Base-by-base conservation (phyloP, 768 basidiomycete genomes). In the Tulasnella calospora region DNA sequence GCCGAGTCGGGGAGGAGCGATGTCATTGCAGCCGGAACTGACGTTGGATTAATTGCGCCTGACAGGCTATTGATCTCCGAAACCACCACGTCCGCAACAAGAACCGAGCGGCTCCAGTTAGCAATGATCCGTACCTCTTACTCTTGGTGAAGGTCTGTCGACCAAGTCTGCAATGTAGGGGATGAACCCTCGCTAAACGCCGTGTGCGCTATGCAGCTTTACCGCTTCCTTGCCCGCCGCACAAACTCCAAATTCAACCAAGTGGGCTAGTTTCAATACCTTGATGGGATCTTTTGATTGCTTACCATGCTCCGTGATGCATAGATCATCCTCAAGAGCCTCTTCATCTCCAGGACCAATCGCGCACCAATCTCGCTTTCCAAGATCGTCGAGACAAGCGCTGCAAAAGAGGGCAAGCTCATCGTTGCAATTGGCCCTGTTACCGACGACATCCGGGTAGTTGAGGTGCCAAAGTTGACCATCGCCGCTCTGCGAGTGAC, bases 71-170 rank as follows among this genome's bases (percentile, higher is more conserved):
- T 87, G 96, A 98, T 88, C 90, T 98, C 87, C 89, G 89, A 85
- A 87, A 89, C 86, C 97, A 99, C 89, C 97, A 99, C 91, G 96
- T 98, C 91, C 97, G 94, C 92, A 98, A 98, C 90, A 91, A 96
- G 82, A 88, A 90, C 84, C 92, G 98, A 81, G 93, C 93, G 82
- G 94, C 94, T 80, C 98, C 98, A 85, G 94, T 94, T 89, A 97
- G 95, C 86, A 95, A 98, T 93, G 98, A 99, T 87, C 97, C 97
- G 23, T 99, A 99, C 88, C 90, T 99, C 83, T 91, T 98, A 83
- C 90, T 99, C 83, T 92, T 99, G 80, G 98, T 99, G 87, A 99
- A 98, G 91, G 96, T 96, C 84, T 79, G 86, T 83, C 57, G 9
- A 21, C 5, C 30, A 40, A 27, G 36, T 12, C 23, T 41, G 19